Percentiles rank a stretch among this genome's conserved stretches.
Evolutionary conservation across 805 yeast species (phyloP).

Genomic region (Candida nanaspora): DNA sequence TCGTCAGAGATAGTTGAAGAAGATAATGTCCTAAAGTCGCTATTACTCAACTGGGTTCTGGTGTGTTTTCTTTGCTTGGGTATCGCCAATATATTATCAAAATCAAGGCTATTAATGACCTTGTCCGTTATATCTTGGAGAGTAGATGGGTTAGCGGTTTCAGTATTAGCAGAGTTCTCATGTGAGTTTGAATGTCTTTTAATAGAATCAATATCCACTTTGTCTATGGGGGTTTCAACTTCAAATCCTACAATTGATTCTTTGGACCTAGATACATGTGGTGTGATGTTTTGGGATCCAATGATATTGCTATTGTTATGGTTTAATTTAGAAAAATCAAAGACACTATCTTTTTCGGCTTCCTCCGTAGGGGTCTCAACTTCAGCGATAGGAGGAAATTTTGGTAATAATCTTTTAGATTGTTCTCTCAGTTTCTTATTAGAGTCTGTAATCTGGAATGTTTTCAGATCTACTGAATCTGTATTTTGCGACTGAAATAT

Average conservation of each 20-base stretch:
- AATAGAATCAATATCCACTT: slow-evolving; percentile 2
- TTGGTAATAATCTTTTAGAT: background rate
- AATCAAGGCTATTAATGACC: no score
- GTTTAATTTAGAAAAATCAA: no score
- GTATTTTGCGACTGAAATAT: background rate
- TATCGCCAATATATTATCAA: no score
- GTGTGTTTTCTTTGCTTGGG: no score
- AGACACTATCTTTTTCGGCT: no score
- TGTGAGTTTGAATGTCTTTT: background rate
- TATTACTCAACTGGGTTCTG: no score
- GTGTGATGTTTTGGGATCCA: no score
- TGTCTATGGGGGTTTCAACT: slow-evolving; percentile 4
- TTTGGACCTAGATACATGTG: background rate
- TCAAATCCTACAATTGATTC: background rate
- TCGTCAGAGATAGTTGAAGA: no score
- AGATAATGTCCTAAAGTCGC: no score
- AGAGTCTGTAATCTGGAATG: background rate
- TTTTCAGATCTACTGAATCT: background rate
- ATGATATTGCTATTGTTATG: no score
- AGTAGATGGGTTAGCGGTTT: no score
- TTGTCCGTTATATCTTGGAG: no score
- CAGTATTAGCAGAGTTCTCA: background rate
- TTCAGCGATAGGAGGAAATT: background rate
- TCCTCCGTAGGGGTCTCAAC: background rate
- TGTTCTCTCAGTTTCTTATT: background rate